A percentile compares a stretch with the other conserved stretches of the same genome.
Conservation (phyloP, 116 monocot species). For the Papilionanthe hybrid region DNA sequence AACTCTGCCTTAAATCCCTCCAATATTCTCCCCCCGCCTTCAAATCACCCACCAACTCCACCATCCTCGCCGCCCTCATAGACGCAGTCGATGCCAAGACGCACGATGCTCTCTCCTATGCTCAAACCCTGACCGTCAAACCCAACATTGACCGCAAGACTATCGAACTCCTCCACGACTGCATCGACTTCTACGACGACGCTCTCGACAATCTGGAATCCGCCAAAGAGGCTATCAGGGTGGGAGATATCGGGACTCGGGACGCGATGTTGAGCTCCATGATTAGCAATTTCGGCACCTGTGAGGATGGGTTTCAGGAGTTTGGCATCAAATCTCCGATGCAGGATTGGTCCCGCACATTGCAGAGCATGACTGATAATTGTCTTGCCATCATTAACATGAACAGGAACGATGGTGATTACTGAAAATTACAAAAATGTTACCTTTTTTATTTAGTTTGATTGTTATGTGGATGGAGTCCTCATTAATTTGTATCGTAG, state of each 20-base stretch:
- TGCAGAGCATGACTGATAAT: slow-evolving; percentile 4
- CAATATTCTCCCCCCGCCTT: background rate
- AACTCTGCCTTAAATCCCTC: slow-evolving; percentile 5
- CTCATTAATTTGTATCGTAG: too few species aligned
- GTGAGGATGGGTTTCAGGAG: slow-evolving; percentile 9
- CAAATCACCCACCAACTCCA: background rate
- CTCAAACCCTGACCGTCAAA: background rate
- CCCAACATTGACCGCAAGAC: background rate
- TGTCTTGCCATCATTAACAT: slow-evolving; percentile 1
- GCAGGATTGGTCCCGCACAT: background rate
- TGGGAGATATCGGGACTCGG: background rate
- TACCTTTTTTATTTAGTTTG: too few species aligned
- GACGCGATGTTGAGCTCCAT: slow-evolving; percentile 8
- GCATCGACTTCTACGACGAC: slow-evolving; percentile 2
- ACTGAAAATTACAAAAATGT: background rate
- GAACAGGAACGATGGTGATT: background rate
- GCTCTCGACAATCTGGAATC: slow-evolving; percentile 6
- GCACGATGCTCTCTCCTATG: background rate
- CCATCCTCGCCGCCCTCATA: slow-evolving; percentile 4
- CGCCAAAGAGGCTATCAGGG: background rate
- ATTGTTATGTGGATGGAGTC: too few species aligned
- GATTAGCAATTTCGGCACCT: slow-evolving; percentile 8
- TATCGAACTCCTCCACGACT: background rate
- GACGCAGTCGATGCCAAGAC: slow-evolving; percentile 1
- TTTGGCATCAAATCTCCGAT: background rate